These are phyloP conservation scores for Soucietia sequanensis DNA, from an alignment of 805 yeast species.

Conservation along the genomic window DNA sequence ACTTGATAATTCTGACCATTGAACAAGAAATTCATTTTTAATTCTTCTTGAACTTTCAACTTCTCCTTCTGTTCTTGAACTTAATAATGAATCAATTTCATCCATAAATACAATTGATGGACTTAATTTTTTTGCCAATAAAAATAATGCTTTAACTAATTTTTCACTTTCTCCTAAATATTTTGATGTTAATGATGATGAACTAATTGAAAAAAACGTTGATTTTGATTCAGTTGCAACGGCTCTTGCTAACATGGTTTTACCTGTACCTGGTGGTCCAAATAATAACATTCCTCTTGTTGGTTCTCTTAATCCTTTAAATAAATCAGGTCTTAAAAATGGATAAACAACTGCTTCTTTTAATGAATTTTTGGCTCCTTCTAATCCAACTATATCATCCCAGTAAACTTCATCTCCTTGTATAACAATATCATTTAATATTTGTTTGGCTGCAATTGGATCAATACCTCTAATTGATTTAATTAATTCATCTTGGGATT, in stretches of 20 bases:
- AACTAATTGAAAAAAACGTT: slow-evolving; percentile 87
- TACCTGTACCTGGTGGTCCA: slow-evolving; percentile 99
- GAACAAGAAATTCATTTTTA: slow-evolving; percentile 89
- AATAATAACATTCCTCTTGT: slow-evolving; percentile 93
- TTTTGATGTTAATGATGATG: slow-evolving; percentile 85
- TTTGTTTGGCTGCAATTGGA: slow-evolving; percentile 73
- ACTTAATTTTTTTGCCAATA: slow-evolving; percentile 77
- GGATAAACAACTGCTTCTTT: slow-evolving; percentile 97
- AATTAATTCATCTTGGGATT: slow-evolving; percentile 39
- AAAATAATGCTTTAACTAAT: slow-evolving; percentile 83
- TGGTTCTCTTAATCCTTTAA: slow-evolving; percentile 88
- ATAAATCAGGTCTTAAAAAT: slow-evolving; percentile 88
- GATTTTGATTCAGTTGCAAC: slow-evolving; percentile 95
- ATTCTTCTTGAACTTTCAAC: slow-evolving; percentile 87
- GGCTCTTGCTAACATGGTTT: slow-evolving; percentile 95
- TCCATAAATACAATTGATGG: slow-evolving; percentile 95
- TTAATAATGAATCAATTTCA: slow-evolving; percentile 88
- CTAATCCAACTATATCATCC: slow-evolving; percentile 94
- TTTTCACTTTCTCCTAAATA: slow-evolving; percentile 93
- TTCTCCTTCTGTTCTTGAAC: slow-evolving; percentile 73
- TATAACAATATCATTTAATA: slow-evolving; percentile 82
- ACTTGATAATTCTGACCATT: slow-evolving; percentile 89
- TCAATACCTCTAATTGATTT: slow-evolving; percentile 70
- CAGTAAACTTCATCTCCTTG: slow-evolving; percentile 90
- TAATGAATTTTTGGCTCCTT: slow-evolving; percentile 80